Base-by-base conservation (phyloP, 768 basidiomycete genomes). In the Candolleomyces efflorescens region DNA sequence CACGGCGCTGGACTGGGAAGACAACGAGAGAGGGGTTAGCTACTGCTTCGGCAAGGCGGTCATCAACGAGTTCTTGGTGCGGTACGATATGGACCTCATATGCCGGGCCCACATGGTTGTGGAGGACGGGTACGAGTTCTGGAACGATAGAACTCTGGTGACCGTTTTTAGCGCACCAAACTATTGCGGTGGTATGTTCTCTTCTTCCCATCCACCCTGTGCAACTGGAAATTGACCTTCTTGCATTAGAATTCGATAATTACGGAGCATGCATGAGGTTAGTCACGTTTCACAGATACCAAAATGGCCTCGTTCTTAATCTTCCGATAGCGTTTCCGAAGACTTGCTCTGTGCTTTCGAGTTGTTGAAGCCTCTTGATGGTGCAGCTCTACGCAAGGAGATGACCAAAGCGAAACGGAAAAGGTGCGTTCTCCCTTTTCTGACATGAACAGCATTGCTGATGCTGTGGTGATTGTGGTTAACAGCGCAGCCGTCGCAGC, bases 81-180 rank as follows among this genome's bases (percentile, higher is more conserved):
- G 90, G 61, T 94, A 95, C 69, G 96, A 99, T 73, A 98, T 99
- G 90, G 96, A 99, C 74, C 81, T 99, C 62, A 98, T 99, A 75
- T 98, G 97, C 78, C 89, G 97, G 51, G 97, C 97, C 51, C 97
- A 99, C 74, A 98, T 98, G 97, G 97, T 99, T 46, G 97, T 99
- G 61, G 97, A 99, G 71, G 93, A 95, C 67, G 96, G 96, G 7
- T 98, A 98, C 68, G 97, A 99, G 77, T 99, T 99, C 69, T 99
- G 97, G 92, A 98, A 98, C 66, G 97, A 99, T 67, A 84, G 97
- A 63, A 98, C 97, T 49, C 75, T 99, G 64, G 97, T 99, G 54
- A 99, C 97, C 0, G 94, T 99, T 55, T 99, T 99, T 74, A 96
- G 94, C 65, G 97, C 97, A 49, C 97, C 97, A 20, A 97, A 97